These are phyloP conservation scores for Skeletonema grethae DNA, from an alignment of 108 stramenopile species.

Conservation along the genomic window DNA sequence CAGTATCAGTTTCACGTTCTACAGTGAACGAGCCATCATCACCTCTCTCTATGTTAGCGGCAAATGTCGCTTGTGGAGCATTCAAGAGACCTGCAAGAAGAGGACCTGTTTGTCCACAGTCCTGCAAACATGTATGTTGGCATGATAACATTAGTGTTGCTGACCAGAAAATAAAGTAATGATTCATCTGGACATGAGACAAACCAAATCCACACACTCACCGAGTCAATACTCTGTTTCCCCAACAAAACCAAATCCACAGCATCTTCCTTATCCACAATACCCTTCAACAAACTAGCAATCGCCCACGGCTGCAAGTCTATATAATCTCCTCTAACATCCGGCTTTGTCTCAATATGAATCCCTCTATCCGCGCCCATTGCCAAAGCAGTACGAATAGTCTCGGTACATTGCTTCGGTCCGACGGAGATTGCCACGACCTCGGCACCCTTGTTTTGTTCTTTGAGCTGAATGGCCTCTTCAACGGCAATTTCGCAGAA, in stretches of 20 bases:
- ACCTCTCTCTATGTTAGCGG: conserved; percentile 80
- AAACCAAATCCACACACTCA: conserved; percentile 50
- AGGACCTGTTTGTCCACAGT: conserved; percentile 88
- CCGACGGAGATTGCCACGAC: conserved; percentile 97
- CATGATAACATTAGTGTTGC: not conserved
- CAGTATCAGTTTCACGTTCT: conserved; percentile 97
- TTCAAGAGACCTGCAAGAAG: conserved; percentile 95
- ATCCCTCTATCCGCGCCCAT: conserved; percentile 93
- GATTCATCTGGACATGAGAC: conserved; percentile 16
- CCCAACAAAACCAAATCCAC: conserved; percentile 93
- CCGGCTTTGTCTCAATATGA: conserved; percentile 86
- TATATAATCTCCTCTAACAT: conserved; percentile 91
- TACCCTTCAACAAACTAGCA: conserved; percentile 78
- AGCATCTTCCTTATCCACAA: conserved; percentile 83
- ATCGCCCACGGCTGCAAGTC: conserved; percentile 97
- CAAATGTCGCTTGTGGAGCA: conserved; percentile 98
- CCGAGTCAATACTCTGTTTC: conserved; percentile 98
- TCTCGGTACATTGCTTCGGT: conserved; percentile 96
- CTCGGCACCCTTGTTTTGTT: conserved; percentile 67
- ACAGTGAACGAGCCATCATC: conserved; percentile 76
- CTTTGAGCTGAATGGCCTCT: conserved; percentile 98
- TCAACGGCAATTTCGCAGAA: conserved; percentile 99
- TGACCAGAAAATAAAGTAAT: not conserved
- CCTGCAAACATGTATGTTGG: conserved; percentile 23
- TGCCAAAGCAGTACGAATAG: conserved; percentile 91